phyloP scores from a whole-genome alignment of 192 early-diverging fungal species.

The Polychytrium aggregatum region DNA sequence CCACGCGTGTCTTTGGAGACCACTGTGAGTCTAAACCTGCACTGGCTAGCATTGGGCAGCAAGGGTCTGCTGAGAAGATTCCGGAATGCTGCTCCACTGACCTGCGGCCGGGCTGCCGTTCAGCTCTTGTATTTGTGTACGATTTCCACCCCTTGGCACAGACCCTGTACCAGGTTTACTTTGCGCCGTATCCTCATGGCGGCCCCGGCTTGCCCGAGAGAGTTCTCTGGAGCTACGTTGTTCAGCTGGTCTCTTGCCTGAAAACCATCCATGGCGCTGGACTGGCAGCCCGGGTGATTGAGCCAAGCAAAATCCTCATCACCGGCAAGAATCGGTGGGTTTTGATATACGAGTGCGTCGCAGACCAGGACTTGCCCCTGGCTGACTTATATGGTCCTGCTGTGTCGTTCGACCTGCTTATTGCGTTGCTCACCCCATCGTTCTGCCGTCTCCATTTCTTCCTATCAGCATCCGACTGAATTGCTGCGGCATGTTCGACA shows the following conservation, averaged over 20 bases:
- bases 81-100: no score
- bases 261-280: conserved; percentile 73
- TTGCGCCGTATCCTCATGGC: conserved; percentile 24
- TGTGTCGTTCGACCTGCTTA: not conserved
- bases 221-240: conserved; percentile 69
- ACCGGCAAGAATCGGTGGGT: conserved; percentile 75
- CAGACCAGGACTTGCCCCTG: no score
- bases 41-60: no score
- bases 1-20: conserved; percentile 91
- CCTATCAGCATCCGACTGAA: conserved; percentile 57
- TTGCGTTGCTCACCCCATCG: no score
- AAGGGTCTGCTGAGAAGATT: no score
- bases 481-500: conserved; percentile 65
- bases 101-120: no score
- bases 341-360: no score
- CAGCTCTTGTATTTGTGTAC: conserved; percentile 90
- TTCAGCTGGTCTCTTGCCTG: conserved; percentile 66
- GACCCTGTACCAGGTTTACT: conserved; percentile 60
- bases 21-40: conserved; percentile 64
- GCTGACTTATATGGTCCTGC: no score
- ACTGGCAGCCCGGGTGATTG: conserved; percentile 68
- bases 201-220: conserved; percentile 46
- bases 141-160: conserved; percentile 82
- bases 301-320: conserved; percentile 71
- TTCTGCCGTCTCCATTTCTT: no score